Evolutionary conservation across 257 asterid genomes (phyloP).

Genomic region (Primulina eburnea): DNA sequence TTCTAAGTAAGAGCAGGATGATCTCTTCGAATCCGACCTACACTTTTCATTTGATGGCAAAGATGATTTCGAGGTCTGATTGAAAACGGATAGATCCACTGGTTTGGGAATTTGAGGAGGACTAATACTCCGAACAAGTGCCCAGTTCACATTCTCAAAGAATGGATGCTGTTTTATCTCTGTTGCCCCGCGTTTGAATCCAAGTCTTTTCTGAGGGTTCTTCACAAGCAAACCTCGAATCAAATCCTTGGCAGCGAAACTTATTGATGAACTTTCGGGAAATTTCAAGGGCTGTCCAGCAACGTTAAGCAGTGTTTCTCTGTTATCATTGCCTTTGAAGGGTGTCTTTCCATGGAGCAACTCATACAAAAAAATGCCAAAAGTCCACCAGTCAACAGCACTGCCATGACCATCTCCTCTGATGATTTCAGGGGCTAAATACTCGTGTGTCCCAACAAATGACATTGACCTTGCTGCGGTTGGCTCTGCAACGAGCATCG

Average conservation of each 20-base stretch:
- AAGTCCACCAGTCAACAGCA: constrained; percentile 98
- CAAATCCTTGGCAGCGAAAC: constrained; percentile 83
- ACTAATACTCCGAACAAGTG: constrained; percentile 69
- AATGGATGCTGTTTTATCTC: constrained; percentile 89
- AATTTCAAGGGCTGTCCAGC: constrained; percentile 78
- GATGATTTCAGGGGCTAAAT: constrained; percentile 82
- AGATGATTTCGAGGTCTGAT: constrained; percentile 42
- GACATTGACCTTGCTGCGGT: constrained; percentile 66
- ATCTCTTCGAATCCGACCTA: constrained; percentile 54
- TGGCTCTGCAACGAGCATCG: constrained; percentile 56
- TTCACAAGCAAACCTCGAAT: constrained; percentile 75
- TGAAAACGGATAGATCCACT: constrained; percentile 48
- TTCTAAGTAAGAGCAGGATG: constrained; percentile 80
- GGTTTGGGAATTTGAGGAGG: constrained; percentile 85
- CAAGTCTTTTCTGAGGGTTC: constrained; percentile 84
- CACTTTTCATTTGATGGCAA: constrained; percentile 41
- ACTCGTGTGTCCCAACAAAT: constrained; percentile 89
- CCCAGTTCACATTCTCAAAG: constrained; percentile 82
- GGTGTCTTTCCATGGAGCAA: constrained; percentile 87
- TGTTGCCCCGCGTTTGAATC: constrained; percentile 75
- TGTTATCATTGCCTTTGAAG: constrained; percentile 69
- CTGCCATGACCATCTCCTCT: constrained; percentile 99
- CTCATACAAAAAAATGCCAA: constrained; percentile 82
- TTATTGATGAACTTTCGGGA: constrained; percentile 54
- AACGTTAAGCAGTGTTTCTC: constrained; percentile 85